A percentile compares a stretch with the other conserved stretches of the same genome.
phyloP scores from a whole-genome alignment of 192 early-diverging fungal genomes.

The Rhizoclosmatium sp. region DNA sequence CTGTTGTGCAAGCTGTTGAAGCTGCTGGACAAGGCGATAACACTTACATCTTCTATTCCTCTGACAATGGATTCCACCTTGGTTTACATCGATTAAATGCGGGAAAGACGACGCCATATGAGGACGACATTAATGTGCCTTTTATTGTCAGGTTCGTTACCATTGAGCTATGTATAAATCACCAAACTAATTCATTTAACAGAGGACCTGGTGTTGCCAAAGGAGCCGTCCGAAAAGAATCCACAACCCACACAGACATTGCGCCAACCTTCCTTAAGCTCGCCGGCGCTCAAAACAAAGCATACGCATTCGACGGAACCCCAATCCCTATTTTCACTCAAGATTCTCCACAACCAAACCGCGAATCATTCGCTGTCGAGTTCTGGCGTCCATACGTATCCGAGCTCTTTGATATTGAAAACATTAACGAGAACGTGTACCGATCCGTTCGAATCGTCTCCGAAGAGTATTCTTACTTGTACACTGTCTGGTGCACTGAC shows the following conservation, averaged over 20 bases:
- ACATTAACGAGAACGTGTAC: slow-evolving; percentile 16
- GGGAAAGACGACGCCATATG: slow-evolving; percentile 68
- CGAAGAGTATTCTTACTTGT: slow-evolving; percentile 11
- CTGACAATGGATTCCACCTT: slow-evolving; percentile 77
- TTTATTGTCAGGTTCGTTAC: slow-evolving; percentile 42
- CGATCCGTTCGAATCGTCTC: slow-evolving; percentile 8
- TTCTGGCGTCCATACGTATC: slow-evolving; percentile 18
- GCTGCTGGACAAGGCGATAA: slow-evolving; percentile 56
- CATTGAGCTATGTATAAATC: not conserved
- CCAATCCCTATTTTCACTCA: slow-evolving; percentile 61
- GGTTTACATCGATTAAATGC: slow-evolving; percentile 67
- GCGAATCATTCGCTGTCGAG: slow-evolving; percentile 28
- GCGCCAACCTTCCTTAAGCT: slow-evolving; percentile 67
- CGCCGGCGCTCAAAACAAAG: slow-evolving; percentile 51
- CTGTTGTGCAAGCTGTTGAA: slow-evolving; percentile 59
- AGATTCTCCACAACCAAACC: slow-evolving; percentile 40
- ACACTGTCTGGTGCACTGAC: slow-evolving; percentile 27
- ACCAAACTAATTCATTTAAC: not conserved
- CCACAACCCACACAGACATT: slow-evolving; percentile 66
- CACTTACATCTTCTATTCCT: slow-evolving; percentile 63
- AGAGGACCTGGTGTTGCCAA: slow-evolving; percentile 68
- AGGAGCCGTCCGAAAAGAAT: slow-evolving; percentile 46
- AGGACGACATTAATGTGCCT: slow-evolving; percentile 67
- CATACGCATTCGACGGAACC: slow-evolving; percentile 59
- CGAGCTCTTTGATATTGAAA: not conserved